Conservation (phyloP, 78 protist species). For the Dictyostelium brefeldianum region DNA sequence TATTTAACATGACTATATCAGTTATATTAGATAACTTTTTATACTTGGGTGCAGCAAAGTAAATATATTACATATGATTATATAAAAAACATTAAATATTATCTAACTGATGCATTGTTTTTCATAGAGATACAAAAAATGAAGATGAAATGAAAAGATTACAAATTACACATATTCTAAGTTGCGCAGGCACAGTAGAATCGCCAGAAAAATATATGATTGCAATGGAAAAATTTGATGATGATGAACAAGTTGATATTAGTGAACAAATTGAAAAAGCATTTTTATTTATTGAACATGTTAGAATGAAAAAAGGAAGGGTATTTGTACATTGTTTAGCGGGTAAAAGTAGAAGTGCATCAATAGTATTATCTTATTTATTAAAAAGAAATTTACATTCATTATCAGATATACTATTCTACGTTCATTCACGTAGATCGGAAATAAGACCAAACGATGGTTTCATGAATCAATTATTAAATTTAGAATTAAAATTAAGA, state of each 20-base stretch:
- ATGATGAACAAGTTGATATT: slow-evolving; percentile 37
- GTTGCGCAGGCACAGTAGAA: slow-evolving; percentile 55
- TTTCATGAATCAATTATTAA: slow-evolving; percentile 38
- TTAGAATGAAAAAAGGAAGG: slow-evolving; percentile 11
- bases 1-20: slow-evolving; percentile 36
- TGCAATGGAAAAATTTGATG: slow-evolving; percentile 19
- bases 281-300: slow-evolving; percentile 38
- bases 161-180: slow-evolving; percentile 53
- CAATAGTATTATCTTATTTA: slow-evolving; percentile 32
- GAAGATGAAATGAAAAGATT: slow-evolving; percentile 18
- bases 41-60: slow-evolving; percentile 67
- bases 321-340: slow-evolving; percentile 73
- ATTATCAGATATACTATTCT: not conserved
- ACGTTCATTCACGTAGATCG: not conserved
- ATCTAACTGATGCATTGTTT: too few species aligned
- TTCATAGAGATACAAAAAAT: slow-evolving; percentile 71
- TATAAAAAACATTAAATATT: too few species aligned
- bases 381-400: not conserved
- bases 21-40: slow-evolving; percentile 28
- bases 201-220: not conserved
- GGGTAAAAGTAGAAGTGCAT: slow-evolving; percentile 34
- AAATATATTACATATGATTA: too few species aligned
- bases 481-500: slow-evolving; percentile 9
- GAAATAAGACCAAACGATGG: slow-evolving; percentile 49
- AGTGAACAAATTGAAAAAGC: slow-evolving; percentile 17